A percentile compares a stretch with the other conserved stretches of the same genome.
These are phyloP conservation scores for Septoria linicola DNA, from an alignment of 2,329 filamentous ascomycete genomes.

Conservation along the genomic window DNA sequence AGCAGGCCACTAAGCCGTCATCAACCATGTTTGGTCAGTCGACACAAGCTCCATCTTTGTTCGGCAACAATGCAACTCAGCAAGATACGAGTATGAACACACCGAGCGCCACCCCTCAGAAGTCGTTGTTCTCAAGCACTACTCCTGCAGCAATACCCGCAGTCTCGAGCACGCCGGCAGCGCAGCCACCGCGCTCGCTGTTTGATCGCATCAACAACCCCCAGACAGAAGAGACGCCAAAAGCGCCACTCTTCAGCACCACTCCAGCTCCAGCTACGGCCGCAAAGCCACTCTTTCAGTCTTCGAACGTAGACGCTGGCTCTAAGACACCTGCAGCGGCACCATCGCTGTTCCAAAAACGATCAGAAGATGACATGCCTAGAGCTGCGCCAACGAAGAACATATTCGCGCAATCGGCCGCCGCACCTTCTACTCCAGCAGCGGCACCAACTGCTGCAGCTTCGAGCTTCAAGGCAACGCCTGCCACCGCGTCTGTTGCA, in stretches of 20 bases:
- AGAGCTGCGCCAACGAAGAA: constrained; percentile 16
- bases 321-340: constrained; percentile 4
- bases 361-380: constrained; percentile 6
- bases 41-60: constrained; percentile 12
- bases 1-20: constrained; percentile 6
- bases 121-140: constrained; percentile 15
- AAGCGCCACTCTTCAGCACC: constrained; percentile 14
- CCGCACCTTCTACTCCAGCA: constrained; percentile 17
- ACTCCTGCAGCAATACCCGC: constrained; percentile 10
- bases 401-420: constrained; percentile 14
- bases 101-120: constrained; percentile 28
- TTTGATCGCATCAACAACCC: constrained; percentile 22
- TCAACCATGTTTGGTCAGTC: constrained; percentile 9
- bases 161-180: constrained; percentile 15
- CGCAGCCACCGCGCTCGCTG: constrained; percentile 20
- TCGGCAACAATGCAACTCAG: constrained; percentile 17
- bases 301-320: constrained; percentile 1
- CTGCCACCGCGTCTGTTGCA: constrained; percentile 20
- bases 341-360: constrained; percentile 16
- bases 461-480: constrained; percentile 15
- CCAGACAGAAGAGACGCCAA: constrained; percentile 16
- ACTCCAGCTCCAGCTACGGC: constrained; percentile 18
- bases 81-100: constrained; percentile 34
- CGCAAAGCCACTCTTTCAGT: constrained; percentile 17
- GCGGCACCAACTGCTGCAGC: constrained; percentile 13